phyloP scores from a whole-genome alignment of 2,329 filamentous ascomycete genomes.

The Whalleya microplaca region DNA sequence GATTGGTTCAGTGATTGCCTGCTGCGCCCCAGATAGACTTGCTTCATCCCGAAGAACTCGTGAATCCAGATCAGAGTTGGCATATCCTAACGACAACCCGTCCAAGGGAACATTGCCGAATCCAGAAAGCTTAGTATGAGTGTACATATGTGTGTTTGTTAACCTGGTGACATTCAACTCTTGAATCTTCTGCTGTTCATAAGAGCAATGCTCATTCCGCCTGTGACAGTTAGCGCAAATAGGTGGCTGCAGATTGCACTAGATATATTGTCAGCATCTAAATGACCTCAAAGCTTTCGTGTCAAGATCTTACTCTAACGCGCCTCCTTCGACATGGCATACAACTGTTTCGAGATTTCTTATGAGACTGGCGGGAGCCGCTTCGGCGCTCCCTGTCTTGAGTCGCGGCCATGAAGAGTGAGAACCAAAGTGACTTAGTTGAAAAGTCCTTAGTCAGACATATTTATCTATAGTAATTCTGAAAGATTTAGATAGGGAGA shows the following conservation, averaged over 20 bases:
- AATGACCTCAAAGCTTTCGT: background rate
- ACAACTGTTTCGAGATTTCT: conserved; percentile 25
- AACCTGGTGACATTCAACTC: background rate
- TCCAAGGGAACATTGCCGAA: background rate
- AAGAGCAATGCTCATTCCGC: conserved; percentile 29
- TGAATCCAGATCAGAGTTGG: background rate
- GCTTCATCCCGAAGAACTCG: background rate
- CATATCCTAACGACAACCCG: background rate
- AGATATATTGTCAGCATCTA: background rate
- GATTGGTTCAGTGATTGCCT: background rate
- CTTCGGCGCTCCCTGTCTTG: conserved; percentile 8
- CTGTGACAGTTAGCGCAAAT: conserved; percentile 27
- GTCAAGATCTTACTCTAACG: conserved; percentile 12
- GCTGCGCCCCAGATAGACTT: background rate
- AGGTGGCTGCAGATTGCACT: conserved; percentile 30
- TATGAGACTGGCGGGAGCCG: conserved; percentile 23
- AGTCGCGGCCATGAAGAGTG: conserved; percentile 2
- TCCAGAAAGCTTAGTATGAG: background rate
- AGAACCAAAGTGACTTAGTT: background rate
- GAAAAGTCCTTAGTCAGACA: background rate
- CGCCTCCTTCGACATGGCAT: conserved; percentile 8
- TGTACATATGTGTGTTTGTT: background rate
- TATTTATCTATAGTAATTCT: background rate
- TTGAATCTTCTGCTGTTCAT: conserved; percentile 2
- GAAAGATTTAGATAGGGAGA: background rate